Conservation (phyloP, 306 rosid genomes). For the Crotalaria pallida region DNA sequence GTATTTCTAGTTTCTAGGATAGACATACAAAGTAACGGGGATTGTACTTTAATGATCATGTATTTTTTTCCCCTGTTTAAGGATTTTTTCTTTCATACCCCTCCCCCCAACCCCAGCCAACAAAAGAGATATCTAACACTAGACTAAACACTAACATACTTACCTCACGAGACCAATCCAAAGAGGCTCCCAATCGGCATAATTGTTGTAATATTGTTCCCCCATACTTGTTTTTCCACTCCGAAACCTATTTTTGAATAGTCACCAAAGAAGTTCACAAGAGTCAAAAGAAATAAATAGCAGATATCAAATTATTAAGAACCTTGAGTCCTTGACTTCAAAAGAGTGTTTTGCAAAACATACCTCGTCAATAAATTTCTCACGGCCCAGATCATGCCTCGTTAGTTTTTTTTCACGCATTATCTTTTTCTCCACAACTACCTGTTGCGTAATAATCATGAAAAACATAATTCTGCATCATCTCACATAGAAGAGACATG, state of each 20-base stretch:
- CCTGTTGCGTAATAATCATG: slow-evolving; percentile 36
- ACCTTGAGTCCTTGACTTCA: neutral
- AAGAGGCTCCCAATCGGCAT: slow-evolving; percentile 85
- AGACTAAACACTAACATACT: slow-evolving; percentile 7
- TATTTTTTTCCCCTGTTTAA: neutral
- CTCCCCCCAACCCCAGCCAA: too few relatives aligned
- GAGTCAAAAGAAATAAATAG: neutral
- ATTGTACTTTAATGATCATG: neutral
- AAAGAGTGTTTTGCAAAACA: slow-evolving; percentile 25
- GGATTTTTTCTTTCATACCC: neutral
- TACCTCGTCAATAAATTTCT: slow-evolving; percentile 69
- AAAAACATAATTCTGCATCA: neutral
- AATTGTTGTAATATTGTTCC: slow-evolving; percentile 77
- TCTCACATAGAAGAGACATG: neutral
- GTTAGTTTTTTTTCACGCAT: slow-evolving; percentile 68
- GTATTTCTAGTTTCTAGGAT: neutral
- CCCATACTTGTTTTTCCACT: slow-evolving; percentile 85
- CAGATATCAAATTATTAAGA: neutral
- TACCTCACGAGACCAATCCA: slow-evolving; percentile 99
- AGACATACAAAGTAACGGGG: neutral
- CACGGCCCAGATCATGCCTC: slow-evolving; percentile 89
- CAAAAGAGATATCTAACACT: neutral
- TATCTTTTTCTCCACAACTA: slow-evolving; percentile 95
- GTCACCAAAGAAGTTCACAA: slow-evolving; percentile 4
- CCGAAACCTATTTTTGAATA: slow-evolving; percentile 69